Percentiles rank a stretch among this genome's conserved stretches.
phyloP scores from a whole-genome alignment of 306 rosid species.

The Dryas drummondii region DNA sequence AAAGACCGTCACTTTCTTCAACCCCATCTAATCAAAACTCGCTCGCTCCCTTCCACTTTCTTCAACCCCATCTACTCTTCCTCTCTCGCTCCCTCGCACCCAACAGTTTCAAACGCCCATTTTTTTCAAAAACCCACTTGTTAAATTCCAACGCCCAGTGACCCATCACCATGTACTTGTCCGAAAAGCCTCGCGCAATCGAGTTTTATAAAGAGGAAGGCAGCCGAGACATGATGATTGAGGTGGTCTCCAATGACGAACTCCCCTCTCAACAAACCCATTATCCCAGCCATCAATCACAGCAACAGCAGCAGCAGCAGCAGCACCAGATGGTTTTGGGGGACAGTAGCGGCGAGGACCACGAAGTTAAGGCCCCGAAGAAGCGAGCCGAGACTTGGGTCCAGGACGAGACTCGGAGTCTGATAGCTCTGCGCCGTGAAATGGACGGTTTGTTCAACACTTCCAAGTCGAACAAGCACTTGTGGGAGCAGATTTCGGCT shows the following conservation, averaged over 20 bases:
- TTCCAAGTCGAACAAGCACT: constrained; percentile 84
- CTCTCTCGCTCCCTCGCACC: background rate
- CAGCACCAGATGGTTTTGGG: constrained; percentile 61
- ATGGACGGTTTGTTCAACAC: constrained; percentile 80
- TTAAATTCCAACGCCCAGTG: background rate
- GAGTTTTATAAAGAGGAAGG: constrained; percentile 68
- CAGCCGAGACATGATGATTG: constrained; percentile 68
- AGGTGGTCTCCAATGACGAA: constrained; percentile 51
- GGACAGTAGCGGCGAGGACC: constrained; percentile 80
- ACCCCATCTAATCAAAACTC: background rate
- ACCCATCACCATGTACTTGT: constrained; percentile 52
- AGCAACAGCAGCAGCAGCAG: constrained; percentile 43
- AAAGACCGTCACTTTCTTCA: constrained; percentile 4
- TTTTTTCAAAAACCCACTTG: background rate
- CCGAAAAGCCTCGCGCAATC: constrained; percentile 72
- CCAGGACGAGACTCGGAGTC: constrained; percentile 84
- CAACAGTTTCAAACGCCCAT: too few relatives aligned
- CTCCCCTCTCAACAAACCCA: constrained; percentile 35
- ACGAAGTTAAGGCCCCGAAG: constrained; percentile 86
- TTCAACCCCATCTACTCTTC: background rate
- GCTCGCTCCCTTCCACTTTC: too few relatives aligned
- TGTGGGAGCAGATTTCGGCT: constrained; percentile 90
- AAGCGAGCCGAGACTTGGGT: constrained; percentile 98
- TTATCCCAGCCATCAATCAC: constrained; percentile 29
- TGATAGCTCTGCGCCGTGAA: constrained; percentile 69